These are phyloP conservation scores for Moniliophthora roreri DNA, from an alignment of 1,284 basidiomycete species.

Conservation along the genomic window DNA sequence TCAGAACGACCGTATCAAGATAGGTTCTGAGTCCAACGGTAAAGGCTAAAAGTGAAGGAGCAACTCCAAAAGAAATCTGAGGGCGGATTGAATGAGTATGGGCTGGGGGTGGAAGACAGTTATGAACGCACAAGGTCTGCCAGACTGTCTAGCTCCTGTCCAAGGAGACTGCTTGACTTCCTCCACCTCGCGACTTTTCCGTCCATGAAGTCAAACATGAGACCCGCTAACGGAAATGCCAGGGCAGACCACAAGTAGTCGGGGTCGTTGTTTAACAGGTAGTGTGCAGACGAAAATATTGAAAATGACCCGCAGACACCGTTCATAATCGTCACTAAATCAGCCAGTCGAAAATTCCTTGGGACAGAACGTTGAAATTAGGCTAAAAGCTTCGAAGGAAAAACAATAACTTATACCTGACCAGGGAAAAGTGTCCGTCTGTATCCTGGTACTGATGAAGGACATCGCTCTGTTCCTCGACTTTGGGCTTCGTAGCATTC, in stretches of 20 bases:
- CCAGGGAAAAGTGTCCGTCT: constrained; percentile 93
- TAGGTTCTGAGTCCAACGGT: constrained; percentile 87
- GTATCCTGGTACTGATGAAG: constrained; percentile 86
- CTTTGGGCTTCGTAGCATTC: constrained; percentile 24
- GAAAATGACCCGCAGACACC: constrained; percentile 98
- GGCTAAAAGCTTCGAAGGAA: background rate
- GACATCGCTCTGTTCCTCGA: constrained; percentile 41
- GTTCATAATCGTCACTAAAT: constrained; percentile 99
- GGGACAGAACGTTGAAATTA: constrained; percentile 17
- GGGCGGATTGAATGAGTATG: constrained; percentile 13
- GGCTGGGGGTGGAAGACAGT: constrained; percentile 9
- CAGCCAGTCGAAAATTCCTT: constrained; percentile 97
- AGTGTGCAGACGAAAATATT: constrained; percentile 89
- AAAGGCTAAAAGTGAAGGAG: constrained; percentile 92
- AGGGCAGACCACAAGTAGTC: constrained; percentile 86
- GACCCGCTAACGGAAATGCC: constrained; percentile 88
- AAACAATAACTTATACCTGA: constrained; percentile 58
- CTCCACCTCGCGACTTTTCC: constrained; percentile 98
- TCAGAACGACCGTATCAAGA: constrained; percentile 85
- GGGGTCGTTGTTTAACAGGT: constrained; percentile 81
- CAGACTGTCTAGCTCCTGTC: constrained; percentile 96
- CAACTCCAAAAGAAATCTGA: constrained; percentile 96
- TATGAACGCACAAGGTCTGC: constrained; percentile 80
- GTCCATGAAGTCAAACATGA: constrained; percentile 97
- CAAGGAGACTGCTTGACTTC: constrained; percentile 94